phyloP scores from a whole-genome alignment of 192 early-diverging fungal genomes.

The Entomortierella beljakovae region DNA sequence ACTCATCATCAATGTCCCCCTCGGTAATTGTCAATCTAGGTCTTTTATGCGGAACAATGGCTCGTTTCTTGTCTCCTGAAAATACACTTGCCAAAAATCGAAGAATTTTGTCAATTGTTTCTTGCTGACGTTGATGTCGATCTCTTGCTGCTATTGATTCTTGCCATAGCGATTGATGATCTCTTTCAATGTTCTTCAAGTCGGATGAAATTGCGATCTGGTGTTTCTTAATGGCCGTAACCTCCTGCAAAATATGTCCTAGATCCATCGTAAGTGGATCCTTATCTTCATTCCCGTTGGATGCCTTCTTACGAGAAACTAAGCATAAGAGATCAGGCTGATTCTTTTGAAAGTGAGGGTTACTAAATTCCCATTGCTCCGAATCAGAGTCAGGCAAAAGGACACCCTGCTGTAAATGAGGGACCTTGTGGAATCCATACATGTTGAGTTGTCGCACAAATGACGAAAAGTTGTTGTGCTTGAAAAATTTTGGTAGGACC shows the following conservation, averaged over 20 bases:
- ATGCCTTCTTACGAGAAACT: slow-evolving; percentile 88
- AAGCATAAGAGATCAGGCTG: slow-evolving; percentile 91
- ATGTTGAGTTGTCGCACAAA: slow-evolving; percentile 95
- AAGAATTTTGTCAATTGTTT: slow-evolving; percentile 94
- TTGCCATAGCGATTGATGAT: slow-evolving; percentile 92
- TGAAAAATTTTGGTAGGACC: slow-evolving; percentile 88
- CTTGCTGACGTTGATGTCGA: slow-evolving; percentile 87
- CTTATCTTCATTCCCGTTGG: slow-evolving; percentile 45
- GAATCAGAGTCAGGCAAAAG: slow-evolving; percentile 78
- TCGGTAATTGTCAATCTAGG: slow-evolving; percentile 51
- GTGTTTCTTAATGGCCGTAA: slow-evolving; percentile 90
- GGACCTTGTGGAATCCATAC: slow-evolving; percentile 98
- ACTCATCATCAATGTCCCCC: slow-evolving; percentile 38
- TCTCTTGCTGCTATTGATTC: slow-evolving; percentile 81
- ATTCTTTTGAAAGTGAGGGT: slow-evolving; percentile 89
- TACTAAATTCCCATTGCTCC: slow-evolving; percentile 94
- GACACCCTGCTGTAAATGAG: slow-evolving; percentile 93
- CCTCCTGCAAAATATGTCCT: slow-evolving; percentile 74
- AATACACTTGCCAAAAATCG: slow-evolving; percentile 91
- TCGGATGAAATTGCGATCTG: slow-evolving; percentile 90
- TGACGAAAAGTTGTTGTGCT: slow-evolving; percentile 91
- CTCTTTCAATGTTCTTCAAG: slow-evolving; percentile 85
- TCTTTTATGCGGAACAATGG: slow-evolving; percentile 63
- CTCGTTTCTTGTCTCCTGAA: slow-evolving; percentile 65
- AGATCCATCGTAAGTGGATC: slow-evolving; percentile 63